phyloP scores from a whole-genome alignment of 139 green algal species.

The Chlorella sp. region DNA sequence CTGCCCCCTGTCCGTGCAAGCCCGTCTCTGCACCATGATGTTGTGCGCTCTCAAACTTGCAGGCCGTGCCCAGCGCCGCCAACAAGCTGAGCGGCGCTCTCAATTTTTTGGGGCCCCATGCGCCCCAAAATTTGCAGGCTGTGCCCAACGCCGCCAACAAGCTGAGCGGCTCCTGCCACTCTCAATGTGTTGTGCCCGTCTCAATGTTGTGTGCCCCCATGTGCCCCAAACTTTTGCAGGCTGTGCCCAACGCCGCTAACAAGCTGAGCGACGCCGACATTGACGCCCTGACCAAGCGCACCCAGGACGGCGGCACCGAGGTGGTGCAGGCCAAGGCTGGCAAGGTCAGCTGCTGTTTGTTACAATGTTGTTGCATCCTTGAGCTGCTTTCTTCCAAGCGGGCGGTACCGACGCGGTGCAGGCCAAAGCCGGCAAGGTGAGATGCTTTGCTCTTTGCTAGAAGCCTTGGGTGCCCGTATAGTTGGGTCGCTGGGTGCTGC shows the following conservation, averaged over 20 bases:
- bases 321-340: constrained; percentile 95
- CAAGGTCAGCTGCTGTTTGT: constrained; percentile 41
- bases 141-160: constrained; percentile 59
- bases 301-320: constrained; percentile 98
- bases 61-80: too few relatives aligned
- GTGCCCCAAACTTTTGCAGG: too few relatives aligned
- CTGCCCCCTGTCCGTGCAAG: too few relatives aligned
- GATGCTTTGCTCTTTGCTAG: not conserved
- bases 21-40: too few relatives aligned
- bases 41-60: too few relatives aligned
- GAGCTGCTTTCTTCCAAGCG: not conserved
- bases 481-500: too few relatives aligned
- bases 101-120: too few relatives aligned
- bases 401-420: constrained; percentile 98
- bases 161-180: constrained; percentile 73
- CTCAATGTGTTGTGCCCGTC: too few relatives aligned
- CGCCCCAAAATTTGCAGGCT: too few relatives aligned
- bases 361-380: not conserved
- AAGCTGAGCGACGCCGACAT: constrained; percentile 79
- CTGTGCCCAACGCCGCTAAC: constrained; percentile 59
- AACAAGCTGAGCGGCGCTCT: too few relatives aligned
- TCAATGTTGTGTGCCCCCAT: too few relatives aligned
- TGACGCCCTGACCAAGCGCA: constrained; percentile 96
- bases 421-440: constrained; percentile 88
- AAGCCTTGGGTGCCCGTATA: too few relatives aligned